Percentiles rank a stretch among this genome's conserved stretches.
phyloP scores from a whole-genome alignment of 129 eudicot species.

The Rutidosis leptorrhynchoides region DNA sequence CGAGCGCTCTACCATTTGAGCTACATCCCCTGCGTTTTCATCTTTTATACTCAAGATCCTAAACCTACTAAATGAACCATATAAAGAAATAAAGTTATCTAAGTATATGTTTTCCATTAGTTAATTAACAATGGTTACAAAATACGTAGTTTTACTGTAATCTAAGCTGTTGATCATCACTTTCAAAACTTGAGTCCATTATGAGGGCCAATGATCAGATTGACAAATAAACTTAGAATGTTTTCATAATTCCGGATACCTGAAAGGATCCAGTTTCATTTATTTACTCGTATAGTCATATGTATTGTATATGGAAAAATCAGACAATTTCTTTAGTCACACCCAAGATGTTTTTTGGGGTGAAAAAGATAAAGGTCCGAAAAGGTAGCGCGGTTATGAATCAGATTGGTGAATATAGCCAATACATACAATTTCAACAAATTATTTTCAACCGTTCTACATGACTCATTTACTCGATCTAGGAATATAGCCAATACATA shows the following conservation, averaged over 20 bases:
- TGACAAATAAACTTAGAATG: too few species aligned
- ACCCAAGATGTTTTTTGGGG: too few species aligned
- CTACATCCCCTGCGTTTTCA: constrained; percentile 63
- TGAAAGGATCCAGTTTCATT: too few species aligned
- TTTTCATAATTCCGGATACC: too few species aligned
- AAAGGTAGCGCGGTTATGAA: too few species aligned
- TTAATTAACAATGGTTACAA: not conserved
- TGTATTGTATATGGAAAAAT: too few species aligned
- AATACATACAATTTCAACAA: not conserved
- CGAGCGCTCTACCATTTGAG: constrained; percentile 99
- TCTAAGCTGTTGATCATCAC: not conserved
- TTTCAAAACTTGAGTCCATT: too few species aligned
- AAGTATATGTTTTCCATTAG: not conserved
- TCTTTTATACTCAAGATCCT: not conserved
- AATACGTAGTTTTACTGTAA: not conserved
- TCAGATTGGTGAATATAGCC: not conserved
- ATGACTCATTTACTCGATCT: not conserved
- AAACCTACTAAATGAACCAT: too few species aligned
- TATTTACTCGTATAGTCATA: too few species aligned
- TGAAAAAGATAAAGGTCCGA: too few species aligned
- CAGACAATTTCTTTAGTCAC: too few species aligned
- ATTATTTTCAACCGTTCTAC: not conserved
- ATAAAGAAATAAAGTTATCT: not conserved
- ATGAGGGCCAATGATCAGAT: too few species aligned
- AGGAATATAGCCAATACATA: not conserved